Base-by-base conservation (phyloP, 2,329 filamentous ascomycete species). In the Aspergillus sp. region DNA sequence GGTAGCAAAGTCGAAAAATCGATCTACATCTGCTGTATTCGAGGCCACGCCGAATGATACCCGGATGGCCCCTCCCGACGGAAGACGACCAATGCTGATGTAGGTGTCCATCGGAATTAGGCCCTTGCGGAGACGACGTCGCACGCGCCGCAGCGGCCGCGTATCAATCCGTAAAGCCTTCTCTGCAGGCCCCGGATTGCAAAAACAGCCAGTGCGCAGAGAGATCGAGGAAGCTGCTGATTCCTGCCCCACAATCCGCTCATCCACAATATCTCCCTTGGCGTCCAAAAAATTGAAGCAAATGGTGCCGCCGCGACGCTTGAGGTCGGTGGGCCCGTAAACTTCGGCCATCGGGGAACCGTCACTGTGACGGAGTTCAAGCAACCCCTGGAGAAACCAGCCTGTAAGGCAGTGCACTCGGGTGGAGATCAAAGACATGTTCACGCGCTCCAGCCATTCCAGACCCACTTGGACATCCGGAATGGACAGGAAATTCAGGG, bases 161-260 rank as follows among this genome's bases (percentile, higher is more conserved):
- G 27, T n/a, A 27, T 54, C 50, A n/a, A 61, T 17, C 5, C 54
- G 49, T 19, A 61, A 51, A 6, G 59, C 59, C 6, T 48, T 54
- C 32, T 61, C 59, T 13, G 48, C 42, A 11, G 49, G 49, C 5
- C 59, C 59, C 3, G 59, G 59, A 11, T 61, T 61, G 44, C 59
- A 61, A 17, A 61, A 61, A 17, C 59, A 61, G 19, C 59, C 59
- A 15, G 59, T 61, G 23, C 59, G 59, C 41, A 61, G 23, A 21
- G 59, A 61, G 13, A 61, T 58, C 13, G 38, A 6, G 27, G 41
- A 49, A 5, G 49, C 32, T 3, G 59, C 49, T 7, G 59, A 58
- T 38, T 61, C 59, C 41, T 21, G 42, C 48, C 49, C 59, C 38
- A 61, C 59, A 21, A 61, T n/a, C n/a, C 59, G 59, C 54, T 61